A percentile compares a stretch with the other conserved stretches of the same genome.
These are phyloP conservation scores for Annulohypoxylon moriforme DNA, from an alignment of 495 filamentous ascomycete species.

Conservation along the genomic window DNA sequence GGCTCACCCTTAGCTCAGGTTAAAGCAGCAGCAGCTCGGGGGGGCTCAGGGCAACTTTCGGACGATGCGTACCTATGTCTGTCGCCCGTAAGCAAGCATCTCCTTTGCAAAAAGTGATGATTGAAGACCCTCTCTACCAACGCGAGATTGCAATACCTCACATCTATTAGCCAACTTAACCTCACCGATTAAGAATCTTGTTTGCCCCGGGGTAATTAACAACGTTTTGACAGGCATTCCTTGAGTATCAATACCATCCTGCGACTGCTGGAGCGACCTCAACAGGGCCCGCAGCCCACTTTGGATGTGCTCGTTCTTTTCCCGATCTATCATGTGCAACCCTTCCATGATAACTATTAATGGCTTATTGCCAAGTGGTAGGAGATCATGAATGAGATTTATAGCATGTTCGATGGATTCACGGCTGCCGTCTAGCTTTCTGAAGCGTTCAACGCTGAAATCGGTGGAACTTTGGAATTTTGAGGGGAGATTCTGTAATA, in stretches of 20 bases:
- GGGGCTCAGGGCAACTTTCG: too few species aligned
- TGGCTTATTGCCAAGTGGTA: neutral
- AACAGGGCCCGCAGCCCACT: neutral
- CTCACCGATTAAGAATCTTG: neutral
- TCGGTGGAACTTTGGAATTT: neutral
- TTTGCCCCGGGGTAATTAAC: neutral
- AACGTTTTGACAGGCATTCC: neutral
- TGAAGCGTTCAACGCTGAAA: neutral
- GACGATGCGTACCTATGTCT: neutral
- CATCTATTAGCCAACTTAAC: neutral
- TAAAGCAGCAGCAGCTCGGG: too few species aligned
- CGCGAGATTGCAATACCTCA: neutral
- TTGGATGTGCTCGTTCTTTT: neutral
- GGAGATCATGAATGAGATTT: neutral
- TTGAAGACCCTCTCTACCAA: neutral
- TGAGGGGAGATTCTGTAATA: neutral
- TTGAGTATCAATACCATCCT: neutral
- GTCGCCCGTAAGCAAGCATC: neutral
- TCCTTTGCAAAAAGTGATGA: neutral
- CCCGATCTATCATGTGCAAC: neutral
- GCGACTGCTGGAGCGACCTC: neutral
- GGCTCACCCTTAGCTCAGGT: too few species aligned
- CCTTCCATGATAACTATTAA: neutral
- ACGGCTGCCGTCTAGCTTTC: neutral
- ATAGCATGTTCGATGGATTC: neutral